These are phyloP conservation scores for Phytophthora hybrid DNA, from an alignment of 352 stramenopile species.

Conservation along the genomic window DNA sequence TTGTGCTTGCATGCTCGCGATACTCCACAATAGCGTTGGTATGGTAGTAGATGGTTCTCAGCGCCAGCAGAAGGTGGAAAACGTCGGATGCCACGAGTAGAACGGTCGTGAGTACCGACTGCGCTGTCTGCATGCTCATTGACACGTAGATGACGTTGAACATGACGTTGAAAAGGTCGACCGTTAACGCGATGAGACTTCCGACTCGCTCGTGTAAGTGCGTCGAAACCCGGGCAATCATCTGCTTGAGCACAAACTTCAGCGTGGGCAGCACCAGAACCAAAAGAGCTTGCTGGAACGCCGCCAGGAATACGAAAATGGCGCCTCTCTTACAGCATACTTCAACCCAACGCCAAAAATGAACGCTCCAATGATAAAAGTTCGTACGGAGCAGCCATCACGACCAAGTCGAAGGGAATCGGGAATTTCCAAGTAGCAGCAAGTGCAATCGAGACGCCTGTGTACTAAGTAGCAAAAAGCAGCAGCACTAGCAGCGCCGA, in stretches of 20 bases:
- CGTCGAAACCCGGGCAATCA: conserved; percentile 2
- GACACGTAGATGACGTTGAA: conserved; percentile 39
- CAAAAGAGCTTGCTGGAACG: conserved; percentile 8
- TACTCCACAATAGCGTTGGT: conserved; percentile 1
- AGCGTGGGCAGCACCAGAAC: conserved; percentile 16
- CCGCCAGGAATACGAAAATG: conserved; percentile 6
- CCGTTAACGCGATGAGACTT: conserved; percentile 28
- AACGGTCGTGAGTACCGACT: conserved; percentile 1
- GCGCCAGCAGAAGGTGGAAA: conserved; percentile 8
- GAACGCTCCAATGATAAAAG: conserved; percentile 10
- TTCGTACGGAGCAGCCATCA: conserved; percentile 15
- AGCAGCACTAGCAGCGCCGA: not conserved
- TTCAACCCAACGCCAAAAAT: not conserved
- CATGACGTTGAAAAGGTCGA: conserved; percentile 29
- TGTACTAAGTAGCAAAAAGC: conserved; percentile 12
- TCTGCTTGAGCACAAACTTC: conserved; percentile 36
- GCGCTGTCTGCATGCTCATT: conserved; percentile 35
- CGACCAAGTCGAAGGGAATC: conserved; percentile 28
- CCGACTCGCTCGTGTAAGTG: conserved; percentile 32
- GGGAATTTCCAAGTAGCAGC: conserved; percentile 23
- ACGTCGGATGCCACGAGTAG: conserved; percentile 12
- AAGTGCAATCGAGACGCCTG: conserved; percentile 6
- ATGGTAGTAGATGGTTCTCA: conserved; percentile 8
- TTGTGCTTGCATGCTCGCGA: not conserved
- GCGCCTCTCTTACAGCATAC: not conserved